These are phyloP conservation scores for Torulaspora gathmanii DNA, from an alignment of 805 yeast species.

Conservation along the genomic window DNA sequence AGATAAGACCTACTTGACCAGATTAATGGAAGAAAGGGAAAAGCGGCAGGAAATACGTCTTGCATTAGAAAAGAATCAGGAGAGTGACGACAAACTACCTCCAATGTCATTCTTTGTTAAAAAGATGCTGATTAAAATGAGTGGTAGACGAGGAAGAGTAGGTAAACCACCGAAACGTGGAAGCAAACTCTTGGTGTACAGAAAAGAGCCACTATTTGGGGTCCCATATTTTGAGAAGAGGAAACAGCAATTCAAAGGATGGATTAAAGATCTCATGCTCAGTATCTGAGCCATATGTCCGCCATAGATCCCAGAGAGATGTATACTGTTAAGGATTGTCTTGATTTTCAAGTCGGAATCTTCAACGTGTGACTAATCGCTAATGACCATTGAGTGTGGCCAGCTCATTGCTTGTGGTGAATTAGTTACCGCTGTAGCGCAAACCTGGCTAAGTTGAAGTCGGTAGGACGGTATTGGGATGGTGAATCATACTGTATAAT, in stretches of 20 bases:
- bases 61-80: not conserved
- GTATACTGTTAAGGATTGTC: no score
- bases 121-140: slow-evolving; percentile 4
- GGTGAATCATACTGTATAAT: no score
- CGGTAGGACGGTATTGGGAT: no score
- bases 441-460: no score
- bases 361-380: no score
- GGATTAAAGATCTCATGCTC: slow-evolving; percentile 9
- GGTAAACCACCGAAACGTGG: slow-evolving; percentile 13
- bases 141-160: slow-evolving; percentile 5
- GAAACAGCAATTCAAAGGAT: slow-evolving; percentile 2
- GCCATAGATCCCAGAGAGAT: no score
- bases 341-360: no score
- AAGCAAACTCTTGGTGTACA: slow-evolving; percentile 7
- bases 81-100: slow-evolving; percentile 1
- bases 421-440: no score
- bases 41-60: not conserved
- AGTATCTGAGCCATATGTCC: not conserved
- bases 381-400: no score
- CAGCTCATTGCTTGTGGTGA: no score
- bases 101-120: slow-evolving; percentile 6
- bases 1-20: slow-evolving; percentile 2
- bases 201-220: slow-evolving; percentile 11
- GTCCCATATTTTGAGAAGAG: slow-evolving; percentile 10
- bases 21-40: slow-evolving; percentile 2